Evolutionary conservation across 2,329 filamentous ascomycete genomes (phyloP).

Genomic region (Aspergillus sp.): DNA sequence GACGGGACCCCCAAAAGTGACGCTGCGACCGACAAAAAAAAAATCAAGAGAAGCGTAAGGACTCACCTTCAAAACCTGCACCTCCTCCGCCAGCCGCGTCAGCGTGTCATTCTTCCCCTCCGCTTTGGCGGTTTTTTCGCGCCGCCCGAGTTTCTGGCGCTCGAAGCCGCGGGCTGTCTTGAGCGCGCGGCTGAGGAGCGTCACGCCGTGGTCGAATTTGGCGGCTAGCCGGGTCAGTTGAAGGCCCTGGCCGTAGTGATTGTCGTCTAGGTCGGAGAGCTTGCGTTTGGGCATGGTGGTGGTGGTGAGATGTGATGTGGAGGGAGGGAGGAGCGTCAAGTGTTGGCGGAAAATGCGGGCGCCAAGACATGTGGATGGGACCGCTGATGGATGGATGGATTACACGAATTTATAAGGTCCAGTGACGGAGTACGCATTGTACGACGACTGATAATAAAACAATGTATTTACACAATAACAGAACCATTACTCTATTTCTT

Average conservation of each 20-base stretch:
- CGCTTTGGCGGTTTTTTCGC: slow-evolving; percentile 54
- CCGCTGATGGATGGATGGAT: background rate
- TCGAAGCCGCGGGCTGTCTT: slow-evolving; percentile 62
- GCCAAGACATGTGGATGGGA: too few relatives aligned
- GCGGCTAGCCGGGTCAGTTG: slow-evolving; percentile 42
- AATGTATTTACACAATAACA: slow-evolving; percentile 40
- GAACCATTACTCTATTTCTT: slow-evolving; percentile 71
- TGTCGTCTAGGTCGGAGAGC: slow-evolving; percentile 30
- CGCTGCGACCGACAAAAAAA: too few relatives aligned
- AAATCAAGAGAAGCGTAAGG: too few relatives aligned
- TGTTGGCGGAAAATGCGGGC: too few relatives aligned
- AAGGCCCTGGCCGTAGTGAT: slow-evolving; percentile 22
- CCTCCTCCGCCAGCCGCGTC: slow-evolving; percentile 53
- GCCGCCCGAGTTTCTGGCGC: slow-evolving; percentile 61
- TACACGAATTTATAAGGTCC: too few relatives aligned
- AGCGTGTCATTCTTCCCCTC: slow-evolving; percentile 42
- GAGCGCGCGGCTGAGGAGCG: slow-evolving; percentile 52
- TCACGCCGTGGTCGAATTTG: slow-evolving; percentile 51
- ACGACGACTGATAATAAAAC: background rate
- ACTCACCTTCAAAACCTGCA: slow-evolving; percentile 55
- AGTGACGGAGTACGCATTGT: too few relatives aligned
- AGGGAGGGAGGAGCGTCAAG: background rate
- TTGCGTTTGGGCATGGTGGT: slow-evolving; percentile 42
- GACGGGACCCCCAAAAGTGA: too few relatives aligned
- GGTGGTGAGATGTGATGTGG: background rate